These are phyloP conservation scores for Neofusicoccum umdonicola DNA, from an alignment of 2,329 filamentous ascomycete species.

Conservation along the genomic window DNA sequence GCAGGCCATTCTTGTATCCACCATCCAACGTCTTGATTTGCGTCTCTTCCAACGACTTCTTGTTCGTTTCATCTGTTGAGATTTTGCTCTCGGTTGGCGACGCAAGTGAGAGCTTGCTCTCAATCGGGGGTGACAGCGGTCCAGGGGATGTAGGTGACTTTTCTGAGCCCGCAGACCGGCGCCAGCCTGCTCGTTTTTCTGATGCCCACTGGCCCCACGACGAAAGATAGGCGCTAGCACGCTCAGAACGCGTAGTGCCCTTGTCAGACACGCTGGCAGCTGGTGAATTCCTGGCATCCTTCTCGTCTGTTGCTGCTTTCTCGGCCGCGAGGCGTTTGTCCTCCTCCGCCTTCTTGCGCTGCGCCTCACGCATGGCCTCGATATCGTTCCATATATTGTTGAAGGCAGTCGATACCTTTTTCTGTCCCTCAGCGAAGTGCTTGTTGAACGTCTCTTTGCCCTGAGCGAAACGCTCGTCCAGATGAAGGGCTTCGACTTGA, in stretches of 20 bases:
- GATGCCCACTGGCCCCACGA: slow-evolving; percentile 66
- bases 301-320: slow-evolving; percentile 11
- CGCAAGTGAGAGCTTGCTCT: background rate
- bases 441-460: slow-evolving; percentile 83
- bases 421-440: slow-evolving; percentile 81
- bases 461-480: slow-evolving; percentile 84
- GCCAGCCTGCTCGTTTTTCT: slow-evolving; percentile 60
- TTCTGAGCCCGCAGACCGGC: background rate
- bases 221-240: slow-evolving; percentile 61
- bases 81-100: background rate
- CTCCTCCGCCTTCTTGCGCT: slow-evolving; percentile 63
- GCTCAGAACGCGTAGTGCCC: slow-evolving; percentile 18
- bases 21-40: background rate
- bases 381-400: slow-evolving; percentile 89
- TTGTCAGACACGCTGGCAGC: background rate
- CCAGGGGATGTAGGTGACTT: background rate
- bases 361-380: slow-evolving; percentile 73
- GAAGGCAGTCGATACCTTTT: slow-evolving; percentile 83
- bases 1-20: background rate
- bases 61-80: background rate
- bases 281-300: background rate
- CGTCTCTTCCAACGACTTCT: background rate
- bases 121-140: background rate
- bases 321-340: slow-evolving; percentile 34
- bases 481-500: slow-evolving; percentile 88